A percentile compares a stretch with the other conserved stretches of the same genome.
Conservation (phyloP, 257 asterid genomes). For the Anisodus tanguticus region DNA sequence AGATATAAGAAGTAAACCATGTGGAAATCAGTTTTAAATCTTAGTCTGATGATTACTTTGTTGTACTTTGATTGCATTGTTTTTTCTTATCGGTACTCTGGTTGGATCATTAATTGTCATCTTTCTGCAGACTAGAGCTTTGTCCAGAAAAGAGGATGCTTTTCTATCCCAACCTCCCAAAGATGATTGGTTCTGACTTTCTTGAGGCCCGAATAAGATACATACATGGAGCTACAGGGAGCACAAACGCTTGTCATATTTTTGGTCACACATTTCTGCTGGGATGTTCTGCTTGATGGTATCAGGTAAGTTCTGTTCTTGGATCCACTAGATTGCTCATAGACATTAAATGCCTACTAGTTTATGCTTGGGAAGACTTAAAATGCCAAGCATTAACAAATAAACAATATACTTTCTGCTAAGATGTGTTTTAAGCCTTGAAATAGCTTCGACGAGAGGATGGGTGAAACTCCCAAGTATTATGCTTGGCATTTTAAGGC, state of each 20-base stretch:
- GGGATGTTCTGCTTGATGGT: slow-evolving; percentile 82
- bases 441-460: neutral
- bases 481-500: neutral
- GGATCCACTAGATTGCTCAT: neutral
- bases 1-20: neutral
- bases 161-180: slow-evolving; percentile 90
- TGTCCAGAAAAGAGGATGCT: slow-evolving; percentile 98
- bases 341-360: neutral
- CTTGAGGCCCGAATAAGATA: slow-evolving; percentile 78
- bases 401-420: too few species aligned
- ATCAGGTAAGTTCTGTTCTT: slow-evolving; percentile 62
- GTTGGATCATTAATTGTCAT: slow-evolving; percentile 3
- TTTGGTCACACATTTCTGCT: slow-evolving; percentile 90
- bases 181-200: slow-evolving; percentile 75
- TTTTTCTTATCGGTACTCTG: neutral
- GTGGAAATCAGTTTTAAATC: neutral
- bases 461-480: neutral
- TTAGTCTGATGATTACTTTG: neutral
- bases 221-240: slow-evolving; percentile 60
- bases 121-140: slow-evolving; percentile 71
- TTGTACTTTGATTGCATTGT: neutral
- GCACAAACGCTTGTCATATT: slow-evolving; percentile 64
- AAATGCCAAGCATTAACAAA: too few species aligned
- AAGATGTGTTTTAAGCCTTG: neutral
- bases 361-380: too few species aligned